Percentiles rank a stretch among this genome's conserved stretches.
Evolutionary conservation across 768 basidiomycete genomes (phyloP).

Genomic region (Hygrophoropsis aurantiaca): DNA sequence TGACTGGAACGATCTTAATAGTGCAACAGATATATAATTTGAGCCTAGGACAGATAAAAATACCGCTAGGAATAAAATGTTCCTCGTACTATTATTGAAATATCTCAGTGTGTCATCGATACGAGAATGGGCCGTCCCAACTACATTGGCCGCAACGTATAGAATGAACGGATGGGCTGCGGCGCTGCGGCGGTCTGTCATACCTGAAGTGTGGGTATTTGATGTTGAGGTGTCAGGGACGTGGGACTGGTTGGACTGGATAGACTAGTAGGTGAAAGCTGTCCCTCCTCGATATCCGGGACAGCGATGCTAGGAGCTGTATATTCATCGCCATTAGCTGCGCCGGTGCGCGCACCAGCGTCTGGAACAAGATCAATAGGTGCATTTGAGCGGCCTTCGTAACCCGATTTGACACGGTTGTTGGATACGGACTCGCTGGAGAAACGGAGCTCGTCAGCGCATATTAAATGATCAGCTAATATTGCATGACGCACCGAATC

Average conservation of each 20-base stretch:
- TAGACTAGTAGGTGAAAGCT: conserved; percentile 3
- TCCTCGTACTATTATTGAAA: too few species aligned
- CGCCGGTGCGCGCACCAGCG: conserved; percentile 67
- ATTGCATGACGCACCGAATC: conserved; percentile 55
- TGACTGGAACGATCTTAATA: too few species aligned
- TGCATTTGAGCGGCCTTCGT: conserved; percentile 52
- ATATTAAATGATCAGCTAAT: conserved; percentile 5
- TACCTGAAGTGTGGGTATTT: conserved; percentile 42
- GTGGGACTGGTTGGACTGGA: conserved; percentile 2
- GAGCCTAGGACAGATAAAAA: too few species aligned
- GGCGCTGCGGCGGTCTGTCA: conserved; percentile 1
- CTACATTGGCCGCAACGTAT: too few species aligned
- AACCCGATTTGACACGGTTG: conserved; percentile 81
- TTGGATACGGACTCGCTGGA: conserved; percentile 71
- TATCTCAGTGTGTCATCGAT: too few species aligned
- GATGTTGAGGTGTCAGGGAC: conserved; percentile 31
- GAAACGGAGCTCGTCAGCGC: conserved; percentile 1
- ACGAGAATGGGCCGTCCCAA: too few species aligned
- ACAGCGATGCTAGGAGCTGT: conserved; percentile 50
- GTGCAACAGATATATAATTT: too few species aligned
- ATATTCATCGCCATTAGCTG: conserved; percentile 63
- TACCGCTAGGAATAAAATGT: too few species aligned
- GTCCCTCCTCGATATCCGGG: conserved; percentile 43
- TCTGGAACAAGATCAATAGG: conserved; percentile 75
- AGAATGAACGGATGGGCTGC: not conserved